Evolutionary conservation across 371 early-diverging fungal species (phyloP), one percentile per base, ranked within the genome.

Genomic region (Funneliformis caledonium): DNA sequence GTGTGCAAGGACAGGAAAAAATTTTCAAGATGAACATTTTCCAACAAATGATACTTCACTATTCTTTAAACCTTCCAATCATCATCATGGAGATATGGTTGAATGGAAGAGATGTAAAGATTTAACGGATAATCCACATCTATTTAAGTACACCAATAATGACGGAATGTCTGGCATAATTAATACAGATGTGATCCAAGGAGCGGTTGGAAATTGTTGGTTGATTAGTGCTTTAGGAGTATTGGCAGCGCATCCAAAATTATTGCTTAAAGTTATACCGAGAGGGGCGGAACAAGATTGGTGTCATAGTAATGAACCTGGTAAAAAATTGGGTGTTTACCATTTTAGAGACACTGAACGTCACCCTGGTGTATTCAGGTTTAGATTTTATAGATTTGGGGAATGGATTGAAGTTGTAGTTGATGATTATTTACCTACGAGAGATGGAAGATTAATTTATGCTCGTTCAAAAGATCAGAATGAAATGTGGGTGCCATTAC

Each of bases 331-430:
- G 47, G 78, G 78, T 2, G 50, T 78, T 5, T 78, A 78, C 50
- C 67, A 78, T 65, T 78, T 42, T 11, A 37, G 78, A 47, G 78
- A 78, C 68, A 78, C 78, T 48, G 78, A 56, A 37, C 45, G 78
- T 14, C 78, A 78, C 37, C 78, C 78, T 47, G 78, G 78, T 47
- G 84, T 89, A 47, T 89, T 88, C 76, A 80, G 86, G 9, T 89
- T 89, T 82, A 67, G 88, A 33, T 89, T 89, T 80, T 88, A 86
- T 83, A 77, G 83, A 50, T 88, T 85, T 78, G 91, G 91, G 37
- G 82, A 85, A 73, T 91, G 91, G 91, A 84, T 89, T 8, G 91
- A 91, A 80, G 90, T 90, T 5, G 88, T 91, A 50, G 87, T 91
- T 42, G 91, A 91, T 80, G 90, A 90, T 78, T 90, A 86, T 67